Percentiles rank a stretch among this genome's conserved stretches.
These are phyloP conservation scores for Kodamaea fungicola DNA, from an alignment of 1,139 yeast genomes.

Conservation along the genomic window DNA sequence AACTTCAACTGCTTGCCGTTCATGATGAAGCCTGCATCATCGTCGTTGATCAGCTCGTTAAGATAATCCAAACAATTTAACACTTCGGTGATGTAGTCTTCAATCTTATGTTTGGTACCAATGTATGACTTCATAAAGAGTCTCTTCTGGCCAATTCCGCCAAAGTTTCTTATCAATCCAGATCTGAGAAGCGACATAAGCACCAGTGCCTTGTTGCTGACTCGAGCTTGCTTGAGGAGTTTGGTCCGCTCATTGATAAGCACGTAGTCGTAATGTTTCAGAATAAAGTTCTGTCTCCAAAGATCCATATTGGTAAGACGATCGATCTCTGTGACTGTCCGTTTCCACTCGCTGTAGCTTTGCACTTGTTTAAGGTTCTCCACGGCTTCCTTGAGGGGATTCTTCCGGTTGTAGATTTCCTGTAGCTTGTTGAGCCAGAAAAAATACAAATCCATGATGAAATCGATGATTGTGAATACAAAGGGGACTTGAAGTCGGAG, in stretches of 20 bases:
- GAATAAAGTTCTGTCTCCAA: slow-evolving; percentile 85
- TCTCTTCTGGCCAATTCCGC: slow-evolving; percentile 80
- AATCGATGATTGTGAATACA: slow-evolving; percentile 60
- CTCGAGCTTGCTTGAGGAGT: slow-evolving; percentile 59
- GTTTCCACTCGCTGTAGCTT: slow-evolving; percentile 60
- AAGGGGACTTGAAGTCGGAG: slow-evolving; percentile 10
- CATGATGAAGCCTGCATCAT: slow-evolving; percentile 35
- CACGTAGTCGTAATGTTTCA: slow-evolving; percentile 79
- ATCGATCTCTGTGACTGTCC: slow-evolving; percentile 58
- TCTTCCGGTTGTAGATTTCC: slow-evolving; percentile 35
- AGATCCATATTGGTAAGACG: slow-evolving; percentile 64
- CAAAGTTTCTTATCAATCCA: slow-evolving; percentile 84
- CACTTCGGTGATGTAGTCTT: slow-evolving; percentile 79
- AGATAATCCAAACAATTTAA: slow-evolving; percentile 62
- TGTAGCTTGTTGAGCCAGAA: slow-evolving; percentile 55
- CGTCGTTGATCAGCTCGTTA: slow-evolving; percentile 34
- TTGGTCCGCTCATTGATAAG: slow-evolving; percentile 74
- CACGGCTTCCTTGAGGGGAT: slow-evolving; percentile 38
- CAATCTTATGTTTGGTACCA: slow-evolving; percentile 86
- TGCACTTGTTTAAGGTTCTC: slow-evolving; percentile 40
- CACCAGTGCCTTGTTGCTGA: slow-evolving; percentile 51
- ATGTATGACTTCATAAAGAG: slow-evolving; percentile 77
- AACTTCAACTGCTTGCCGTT: slow-evolving; percentile 61
- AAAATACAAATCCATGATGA: slow-evolving; percentile 52
- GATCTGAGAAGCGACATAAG: slow-evolving; percentile 74